Percentiles rank a stretch among this genome's conserved stretches.
Conservation (phyloP, 2,329 filamentous ascomycete genomes). For the Neonectria magnoliae region DNA sequence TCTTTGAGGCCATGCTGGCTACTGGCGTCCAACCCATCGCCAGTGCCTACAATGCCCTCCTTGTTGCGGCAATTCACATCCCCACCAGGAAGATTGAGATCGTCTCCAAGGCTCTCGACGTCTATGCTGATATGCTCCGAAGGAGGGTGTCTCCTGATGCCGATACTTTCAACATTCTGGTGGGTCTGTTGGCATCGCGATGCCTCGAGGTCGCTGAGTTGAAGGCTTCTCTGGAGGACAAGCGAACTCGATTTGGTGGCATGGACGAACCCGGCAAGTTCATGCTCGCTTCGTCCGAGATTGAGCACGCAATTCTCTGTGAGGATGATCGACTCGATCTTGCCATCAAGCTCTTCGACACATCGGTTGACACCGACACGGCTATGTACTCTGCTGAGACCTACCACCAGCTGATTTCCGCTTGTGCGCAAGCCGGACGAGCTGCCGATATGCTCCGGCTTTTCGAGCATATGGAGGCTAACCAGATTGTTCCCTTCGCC, state of each 20-base stretch:
- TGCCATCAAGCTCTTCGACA: conserved; percentile 86
- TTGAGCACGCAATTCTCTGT: conserved; percentile 84
- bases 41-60: conserved; percentile 89
- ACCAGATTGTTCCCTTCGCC: conserved; percentile 77
- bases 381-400: conserved; percentile 81
- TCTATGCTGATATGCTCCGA: conserved; percentile 96
- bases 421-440: conserved; percentile 83
- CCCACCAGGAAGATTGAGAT: conserved; percentile 83
- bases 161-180: conserved; percentile 87
- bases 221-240: conserved; percentile 80
- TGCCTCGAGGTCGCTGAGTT: conserved; percentile 80
- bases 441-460: conserved; percentile 90
- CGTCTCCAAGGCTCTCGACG: conserved; percentile 89
- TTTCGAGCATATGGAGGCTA: conserved; percentile 90
- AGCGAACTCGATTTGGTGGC: conserved; percentile 84
- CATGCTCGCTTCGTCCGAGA: conserved; percentile 87
- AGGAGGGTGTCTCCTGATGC: conserved; percentile 84
- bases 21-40: conserved; percentile 84
- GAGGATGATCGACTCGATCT: conserved; percentile 90
- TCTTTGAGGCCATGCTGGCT: conserved; percentile 90
- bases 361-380: conserved; percentile 71
- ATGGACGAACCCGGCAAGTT: conserved; percentile 86
- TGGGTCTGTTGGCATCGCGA: conserved; percentile 82
- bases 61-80: conserved; percentile 85
- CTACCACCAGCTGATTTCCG: conserved; percentile 85